Conservation (phyloP, 192 early-diverging fungal species). For the Coemansia sp. region DNA sequence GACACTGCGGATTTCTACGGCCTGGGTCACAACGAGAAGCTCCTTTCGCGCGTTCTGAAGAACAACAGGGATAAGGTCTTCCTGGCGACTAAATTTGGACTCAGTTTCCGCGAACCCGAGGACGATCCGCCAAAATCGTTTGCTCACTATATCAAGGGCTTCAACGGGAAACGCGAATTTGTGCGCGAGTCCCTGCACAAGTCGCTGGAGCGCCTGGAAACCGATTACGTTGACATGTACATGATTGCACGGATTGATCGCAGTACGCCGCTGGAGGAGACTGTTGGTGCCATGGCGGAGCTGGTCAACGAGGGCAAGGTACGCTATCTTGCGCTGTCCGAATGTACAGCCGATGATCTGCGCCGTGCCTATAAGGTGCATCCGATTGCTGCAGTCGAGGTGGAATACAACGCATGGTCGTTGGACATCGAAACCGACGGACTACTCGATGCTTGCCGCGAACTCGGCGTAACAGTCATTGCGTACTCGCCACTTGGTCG, state of each 20-base stretch:
- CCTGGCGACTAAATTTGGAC: constrained; percentile 63
- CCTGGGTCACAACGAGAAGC: constrained; percentile 57
- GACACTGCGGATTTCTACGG: constrained; percentile 64
- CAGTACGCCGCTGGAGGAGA: constrained; percentile 49
- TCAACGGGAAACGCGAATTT: constrained; percentile 53
- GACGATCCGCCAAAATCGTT: constrained; percentile 12
- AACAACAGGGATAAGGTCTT: constrained; percentile 57
- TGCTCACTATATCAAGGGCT: constrained; percentile 18
- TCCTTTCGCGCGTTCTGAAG: constrained; percentile 57
- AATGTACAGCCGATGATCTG: constrained; percentile 63
- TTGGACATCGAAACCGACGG: constrained; percentile 65
- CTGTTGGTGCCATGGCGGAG: constrained; percentile 57
- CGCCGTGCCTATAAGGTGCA: constrained; percentile 67
- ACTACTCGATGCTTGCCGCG: constrained; percentile 67
- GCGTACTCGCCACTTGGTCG: constrained; percentile 73
- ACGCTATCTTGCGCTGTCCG: constrained; percentile 60
- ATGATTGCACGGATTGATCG: constrained; percentile 64
- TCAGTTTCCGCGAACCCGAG: neutral
- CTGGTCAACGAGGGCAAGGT: constrained; percentile 70
- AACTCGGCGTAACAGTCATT: constrained; percentile 71
- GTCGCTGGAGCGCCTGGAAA: constrained; percentile 56
- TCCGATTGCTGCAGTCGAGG: constrained; percentile 62
- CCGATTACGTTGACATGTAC: constrained; percentile 62
- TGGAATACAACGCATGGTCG: constrained; percentile 58
- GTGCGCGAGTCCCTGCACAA: constrained; percentile 47